These are phyloP conservation scores for Ascochyta koolunga DNA, from an alignment of 2,329 filamentous ascomycete species.

Conservation along the genomic window DNA sequence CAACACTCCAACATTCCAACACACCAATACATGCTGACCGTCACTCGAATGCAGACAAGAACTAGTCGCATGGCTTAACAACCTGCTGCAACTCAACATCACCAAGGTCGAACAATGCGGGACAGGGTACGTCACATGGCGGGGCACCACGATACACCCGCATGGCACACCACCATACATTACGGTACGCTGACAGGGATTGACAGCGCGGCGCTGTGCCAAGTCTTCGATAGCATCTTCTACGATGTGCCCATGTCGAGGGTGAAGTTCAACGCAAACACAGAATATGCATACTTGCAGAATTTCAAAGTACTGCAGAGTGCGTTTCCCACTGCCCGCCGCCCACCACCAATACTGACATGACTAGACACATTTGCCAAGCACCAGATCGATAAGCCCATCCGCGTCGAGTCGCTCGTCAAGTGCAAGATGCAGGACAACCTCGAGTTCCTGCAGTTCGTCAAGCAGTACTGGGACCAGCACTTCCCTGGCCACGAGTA, in stretches of 20 bases:
- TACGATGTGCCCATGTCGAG: conserved; percentile 91
- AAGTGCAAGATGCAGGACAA: conserved; percentile 99
- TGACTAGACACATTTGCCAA: conserved; percentile 78
- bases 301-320: conserved; percentile 99
- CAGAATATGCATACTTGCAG: conserved; percentile 95
- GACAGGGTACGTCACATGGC: conserved; percentile 73
- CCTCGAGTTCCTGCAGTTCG: conserved; percentile 97
- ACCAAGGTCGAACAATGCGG: conserved; percentile 99
- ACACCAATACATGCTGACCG: conserved; percentile 26
- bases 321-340: conserved; percentile 55
- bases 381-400: conserved; percentile 85
- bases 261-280: conserved; percentile 98
- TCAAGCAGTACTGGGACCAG: conserved; percentile 96
- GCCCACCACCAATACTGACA: conserved; percentile 3
- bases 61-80: conserved; percentile 95
- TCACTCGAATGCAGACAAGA: conserved; percentile 75
- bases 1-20: no score
- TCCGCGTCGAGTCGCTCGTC: conserved; percentile 85
- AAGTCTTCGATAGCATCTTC: conserved; percentile 98
- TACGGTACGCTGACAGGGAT: conserved; percentile 25
- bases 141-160: conserved; percentile 5
- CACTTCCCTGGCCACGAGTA: conserved; percentile 98
- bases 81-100: conserved; percentile 95
- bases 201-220: conserved; percentile 86
- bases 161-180: not conserved